Evolutionary conservation across 345 rosid genomes (phyloP), one percentile per base, ranked within the genome.

Genomic region (Aethionema arabicum): DNA sequence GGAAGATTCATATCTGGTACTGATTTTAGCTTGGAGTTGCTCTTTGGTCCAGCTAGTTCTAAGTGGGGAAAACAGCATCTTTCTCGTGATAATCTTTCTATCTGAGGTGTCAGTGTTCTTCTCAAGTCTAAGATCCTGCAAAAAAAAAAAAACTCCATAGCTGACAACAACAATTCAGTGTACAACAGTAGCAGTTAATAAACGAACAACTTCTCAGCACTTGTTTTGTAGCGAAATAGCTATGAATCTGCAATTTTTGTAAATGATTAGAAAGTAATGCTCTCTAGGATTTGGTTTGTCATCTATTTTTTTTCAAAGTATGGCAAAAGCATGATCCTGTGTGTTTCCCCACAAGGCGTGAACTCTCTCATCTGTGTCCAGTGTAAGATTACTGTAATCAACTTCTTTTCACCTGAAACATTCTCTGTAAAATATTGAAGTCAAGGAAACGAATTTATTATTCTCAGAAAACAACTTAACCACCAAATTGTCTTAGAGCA

Each of bases 11-110:
- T 87, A 11, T 81, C 88, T 13, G 98, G 98, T 39, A 72, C 81
- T 30, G 75, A 79, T 38, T 92, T 92, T 77, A 86, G 98, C 62
- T 67, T 92, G 73, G 98, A 92, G 72, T 53, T 92, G 75, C 79
- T 83, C 8, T 89, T 89, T 52, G 93, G 91, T 45, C 96, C 91
- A 47, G 84, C 95, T 14, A 80, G 76, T 56, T 76, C 80, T 1
- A 81, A 74, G 58, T 42, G 9, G 11, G 74, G 63, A 56, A 61
- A 70, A 46, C 14, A 63, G 52, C 14, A 63, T 70, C 48, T 56
- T 11, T 56, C 74, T 5, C 54, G 40, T 32, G 8, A 42, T n/a
- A 60, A 71, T 11, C 55, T 57, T 31, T 49, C 55, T 29, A 54
- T 39, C 27, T 57, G 59, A 71, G 12, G 54, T 36, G 37, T 39